A percentile compares a stretch with the other conserved stretches of the same genome.
Evolutionary conservation across 495 filamentous ascomycete genomes (phyloP).

Genomic region (Penicillium goetzii): DNA sequence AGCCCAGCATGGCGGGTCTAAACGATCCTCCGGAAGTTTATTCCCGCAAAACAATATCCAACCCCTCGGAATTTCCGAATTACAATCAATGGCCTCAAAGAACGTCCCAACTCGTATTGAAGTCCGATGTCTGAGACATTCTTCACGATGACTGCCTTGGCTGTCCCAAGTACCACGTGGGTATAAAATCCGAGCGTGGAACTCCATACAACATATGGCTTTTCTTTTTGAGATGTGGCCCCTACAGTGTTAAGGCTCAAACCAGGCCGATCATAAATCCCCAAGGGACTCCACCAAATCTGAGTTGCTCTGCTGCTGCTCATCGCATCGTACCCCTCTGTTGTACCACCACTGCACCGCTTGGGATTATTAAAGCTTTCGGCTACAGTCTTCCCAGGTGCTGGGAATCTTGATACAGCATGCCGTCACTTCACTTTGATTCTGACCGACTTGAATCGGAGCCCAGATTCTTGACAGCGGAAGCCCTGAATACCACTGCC

Average conservation of each 20-base stretch:
- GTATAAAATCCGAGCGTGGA: not conserved
- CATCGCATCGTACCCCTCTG: constrained; percentile 5
- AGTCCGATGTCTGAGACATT: not conserved
- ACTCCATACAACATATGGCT: constrained; percentile 1
- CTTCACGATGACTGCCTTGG: not conserved
- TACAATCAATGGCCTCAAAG: not conserved
- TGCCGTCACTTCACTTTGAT: constrained; percentile 6
- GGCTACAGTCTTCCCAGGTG: not conserved
- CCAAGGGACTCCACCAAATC: not conserved
- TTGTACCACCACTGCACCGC: not conserved
- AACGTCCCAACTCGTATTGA: not conserved
- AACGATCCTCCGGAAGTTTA: not conserved
- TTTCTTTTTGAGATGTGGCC: not conserved
- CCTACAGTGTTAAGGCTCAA: not conserved
- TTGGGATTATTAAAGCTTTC: not conserved
- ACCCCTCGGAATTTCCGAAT: not conserved
- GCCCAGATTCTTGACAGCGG: not conserved
- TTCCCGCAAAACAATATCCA: not conserved
- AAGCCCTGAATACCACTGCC: not conserved
- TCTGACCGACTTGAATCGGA: not conserved
- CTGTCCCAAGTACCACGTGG: not conserved
- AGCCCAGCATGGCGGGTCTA: not conserved
- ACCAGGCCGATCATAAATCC: not conserved
- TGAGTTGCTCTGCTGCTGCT: constrained; percentile 4
- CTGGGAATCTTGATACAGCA: constrained; percentile 9